Base-by-base conservation (phyloP, 495 filamentous ascomycete species). In the Cercophora scortea region DNA sequence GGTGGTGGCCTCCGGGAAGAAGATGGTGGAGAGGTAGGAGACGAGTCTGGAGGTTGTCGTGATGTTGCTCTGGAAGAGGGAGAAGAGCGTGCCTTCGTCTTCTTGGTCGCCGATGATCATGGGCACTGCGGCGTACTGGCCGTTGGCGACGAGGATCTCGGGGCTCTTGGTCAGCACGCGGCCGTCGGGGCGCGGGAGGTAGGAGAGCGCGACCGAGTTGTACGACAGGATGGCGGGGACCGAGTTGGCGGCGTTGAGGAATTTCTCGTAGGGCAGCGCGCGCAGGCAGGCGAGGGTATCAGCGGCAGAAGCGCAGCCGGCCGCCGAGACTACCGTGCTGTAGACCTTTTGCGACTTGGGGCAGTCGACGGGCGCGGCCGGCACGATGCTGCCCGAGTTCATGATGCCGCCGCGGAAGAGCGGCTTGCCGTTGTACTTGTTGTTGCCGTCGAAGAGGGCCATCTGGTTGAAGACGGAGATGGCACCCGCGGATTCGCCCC, bases 401-500 rank as follows among this genome's bases (percentile, higher is more conserved):
- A 89, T 87, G 47, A 87, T 89, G 32, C 70, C 86, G 13, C 68
- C 84, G 39, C 79, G 79, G 77, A 90, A 90, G 0, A 89, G 71
- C 0, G 79, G 75, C 53, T 83, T 79, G 35, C 80, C 83, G 8
- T 87, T 87, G 69, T 88, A 88, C 0, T 63, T 82, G 64, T 81
- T 78, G 60, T 89, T 65, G 9, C 87, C 86, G 58, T 80, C 77
- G 60, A 86, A 87, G 16, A 88, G 66, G 4, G 77, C 66, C 77
- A 86, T 84, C 52, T 88, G 86, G 59, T 87, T 75, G 42, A 82
- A 77, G 16, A 89, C 84, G 6, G 83, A 87, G 54, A 87, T 87
- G 12, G 81, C 73, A 5, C 87, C 87, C 1, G 86, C 85, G 3
- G 80, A 86, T 60, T 88, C 82, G 40, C 85, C 86, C 79, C 84